Conservation (phyloP, 306 rosid species). For the Trifolium fragiferum region DNA sequence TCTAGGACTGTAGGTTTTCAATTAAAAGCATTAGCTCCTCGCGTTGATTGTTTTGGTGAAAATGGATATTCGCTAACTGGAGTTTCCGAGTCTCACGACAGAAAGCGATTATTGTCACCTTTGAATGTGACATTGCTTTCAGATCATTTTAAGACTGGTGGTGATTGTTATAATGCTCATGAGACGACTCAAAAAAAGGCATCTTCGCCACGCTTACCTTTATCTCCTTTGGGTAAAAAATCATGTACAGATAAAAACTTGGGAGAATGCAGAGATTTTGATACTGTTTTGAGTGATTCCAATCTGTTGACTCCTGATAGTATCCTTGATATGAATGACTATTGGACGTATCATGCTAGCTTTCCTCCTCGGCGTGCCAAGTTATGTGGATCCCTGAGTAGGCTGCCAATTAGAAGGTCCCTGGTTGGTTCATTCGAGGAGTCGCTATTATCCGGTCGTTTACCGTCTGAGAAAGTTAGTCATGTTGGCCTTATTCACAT, state of each 20-base stretch:
- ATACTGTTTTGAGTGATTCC: conserved; percentile 45
- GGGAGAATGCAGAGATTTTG: conserved; percentile 38
- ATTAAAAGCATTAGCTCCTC: conserved; percentile 49
- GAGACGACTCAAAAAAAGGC: conserved; percentile 45
- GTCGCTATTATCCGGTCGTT: conserved; percentile 79
- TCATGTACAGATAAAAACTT: conserved; percentile 47
- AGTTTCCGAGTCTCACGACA: conserved; percentile 44
- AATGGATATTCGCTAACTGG: conserved; percentile 49
- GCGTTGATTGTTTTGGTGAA: conserved; percentile 45
- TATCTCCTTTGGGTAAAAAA: conserved; percentile 78
- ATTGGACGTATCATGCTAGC: conserved; percentile 49
- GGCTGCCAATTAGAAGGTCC: conserved; percentile 64
- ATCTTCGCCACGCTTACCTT: conserved; percentile 54
- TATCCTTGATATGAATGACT: conserved; percentile 42
- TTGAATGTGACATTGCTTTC: conserved; percentile 57
- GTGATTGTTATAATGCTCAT: conserved; percentile 17
- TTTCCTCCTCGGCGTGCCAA: conserved; percentile 51
- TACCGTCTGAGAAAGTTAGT: conserved; percentile 59
- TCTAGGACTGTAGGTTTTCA: conserved; percentile 72
- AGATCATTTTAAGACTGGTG: conserved; percentile 45
- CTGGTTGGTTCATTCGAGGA: conserved; percentile 92
- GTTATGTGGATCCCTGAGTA: conserved; percentile 44
- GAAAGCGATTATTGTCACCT: conserved; percentile 63
- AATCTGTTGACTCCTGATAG: conserved; percentile 46
- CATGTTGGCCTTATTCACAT: conserved; percentile 56